These are phyloP conservation scores for Monosporascus ibericus DNA, from an alignment of 2,329 filamentous ascomycete genomes.

Conservation along the genomic window DNA sequence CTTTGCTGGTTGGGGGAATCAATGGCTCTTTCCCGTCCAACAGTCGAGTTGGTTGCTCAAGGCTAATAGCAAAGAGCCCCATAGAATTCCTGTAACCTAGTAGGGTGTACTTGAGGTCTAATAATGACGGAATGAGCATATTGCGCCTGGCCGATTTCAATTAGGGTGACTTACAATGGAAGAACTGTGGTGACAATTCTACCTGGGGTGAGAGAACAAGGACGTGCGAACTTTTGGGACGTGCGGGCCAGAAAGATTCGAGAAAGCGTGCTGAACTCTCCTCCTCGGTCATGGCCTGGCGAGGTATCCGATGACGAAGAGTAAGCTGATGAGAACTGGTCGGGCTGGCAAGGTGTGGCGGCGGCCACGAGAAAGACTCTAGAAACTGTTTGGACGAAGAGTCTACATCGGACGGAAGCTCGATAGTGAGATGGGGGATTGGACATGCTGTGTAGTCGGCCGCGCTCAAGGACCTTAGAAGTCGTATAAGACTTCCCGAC, in stretches of 20 bases:
- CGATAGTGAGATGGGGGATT: constrained; percentile 73
- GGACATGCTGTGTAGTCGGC: constrained; percentile 70
- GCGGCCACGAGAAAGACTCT: constrained; percentile 62
- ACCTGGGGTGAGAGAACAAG: constrained; percentile 78
- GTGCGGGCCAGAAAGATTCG: constrained; percentile 79
- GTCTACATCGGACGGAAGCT: constrained; percentile 70
- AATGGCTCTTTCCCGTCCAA: constrained; percentile 57
- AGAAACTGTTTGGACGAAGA: constrained; percentile 57
- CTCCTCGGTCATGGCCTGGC: constrained; percentile 53
- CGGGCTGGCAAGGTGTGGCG: constrained; percentile 31
- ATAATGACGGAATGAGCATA: not conserved
- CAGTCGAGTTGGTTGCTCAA: constrained; percentile 63
- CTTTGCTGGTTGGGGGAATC: constrained; percentile 27
- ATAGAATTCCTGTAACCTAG: constrained; percentile 72
- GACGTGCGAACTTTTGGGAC: constrained; percentile 61
- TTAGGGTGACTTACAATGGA: constrained; percentile 54
- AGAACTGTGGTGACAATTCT: constrained; percentile 75
- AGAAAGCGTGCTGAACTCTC: constrained; percentile 71
- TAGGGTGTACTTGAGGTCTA: constrained; percentile 68
- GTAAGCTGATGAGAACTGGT: constrained; percentile 52
- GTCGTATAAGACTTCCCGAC: constrained; percentile 67
- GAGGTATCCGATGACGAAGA: constrained; percentile 67
- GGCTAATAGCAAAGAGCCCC: constrained; percentile 69
- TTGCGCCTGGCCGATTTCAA: not conserved
- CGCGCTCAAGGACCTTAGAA: constrained; percentile 67